phyloP scores from a whole-genome alignment of 2,329 filamentous ascomycete genomes.

The Nemania bipapillata region DNA sequence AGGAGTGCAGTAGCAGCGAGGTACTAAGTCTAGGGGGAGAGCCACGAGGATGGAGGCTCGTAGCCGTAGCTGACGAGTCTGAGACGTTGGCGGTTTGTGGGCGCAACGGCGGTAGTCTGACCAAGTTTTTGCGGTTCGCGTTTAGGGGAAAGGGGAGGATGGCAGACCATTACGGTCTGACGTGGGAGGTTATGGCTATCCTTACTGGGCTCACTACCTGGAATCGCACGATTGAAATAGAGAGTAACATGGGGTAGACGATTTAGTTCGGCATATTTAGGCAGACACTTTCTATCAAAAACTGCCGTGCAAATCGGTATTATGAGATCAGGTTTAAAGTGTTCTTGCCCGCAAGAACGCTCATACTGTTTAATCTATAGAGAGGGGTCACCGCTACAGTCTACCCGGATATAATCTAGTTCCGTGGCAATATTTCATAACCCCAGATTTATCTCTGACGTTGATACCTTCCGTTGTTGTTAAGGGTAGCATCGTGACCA shows the following conservation, averaged over 20 bases:
- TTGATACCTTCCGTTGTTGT: too few species aligned
- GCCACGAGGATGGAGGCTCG: background rate
- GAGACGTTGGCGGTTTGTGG: background rate
- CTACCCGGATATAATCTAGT: too few species aligned
- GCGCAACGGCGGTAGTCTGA: conserved; percentile 1
- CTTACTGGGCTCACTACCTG: background rate
- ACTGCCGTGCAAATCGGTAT: background rate
- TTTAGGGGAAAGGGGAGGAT: background rate
- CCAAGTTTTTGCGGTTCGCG: background rate
- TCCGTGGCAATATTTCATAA: too few species aligned
- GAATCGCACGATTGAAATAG: background rate
- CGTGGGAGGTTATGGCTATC: conserved; percentile 4
- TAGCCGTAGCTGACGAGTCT: background rate
- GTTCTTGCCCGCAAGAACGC: too few species aligned
- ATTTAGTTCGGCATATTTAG: background rate
- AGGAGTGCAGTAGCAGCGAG: background rate
- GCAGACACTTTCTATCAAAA: background rate
- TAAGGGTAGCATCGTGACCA: too few species aligned
- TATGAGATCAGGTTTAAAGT: background rate
- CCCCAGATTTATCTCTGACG: too few species aligned
- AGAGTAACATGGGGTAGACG: background rate
- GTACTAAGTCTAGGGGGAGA: background rate
- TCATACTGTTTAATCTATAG: too few species aligned
- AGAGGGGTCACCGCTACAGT: too few species aligned
- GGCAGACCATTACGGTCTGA: background rate